These are phyloP conservation scores for Hysterangium stoloniferum DNA, from an alignment of 768 basidiomycete genomes.

Conservation along the genomic window DNA sequence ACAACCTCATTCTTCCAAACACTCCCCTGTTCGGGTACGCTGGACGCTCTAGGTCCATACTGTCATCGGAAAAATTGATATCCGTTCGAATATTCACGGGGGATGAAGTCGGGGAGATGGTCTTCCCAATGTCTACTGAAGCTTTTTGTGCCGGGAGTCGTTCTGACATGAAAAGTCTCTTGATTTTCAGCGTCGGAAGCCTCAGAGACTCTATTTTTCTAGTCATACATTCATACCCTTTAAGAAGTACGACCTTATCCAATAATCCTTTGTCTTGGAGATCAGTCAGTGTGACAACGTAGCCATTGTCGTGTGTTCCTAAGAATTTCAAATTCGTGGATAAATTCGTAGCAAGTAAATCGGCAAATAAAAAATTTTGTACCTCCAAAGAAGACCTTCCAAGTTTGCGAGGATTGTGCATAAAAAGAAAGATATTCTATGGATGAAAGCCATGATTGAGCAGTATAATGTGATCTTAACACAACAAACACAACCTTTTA, in stretches of 20 bases:
- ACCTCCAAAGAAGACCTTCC: constrained; percentile 65
- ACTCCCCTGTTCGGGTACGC: not conserved
- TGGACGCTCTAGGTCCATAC: not conserved
- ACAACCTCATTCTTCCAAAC: not conserved
- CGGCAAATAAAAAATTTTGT: constrained; percentile 13
- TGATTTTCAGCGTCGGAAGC: constrained; percentile 49
- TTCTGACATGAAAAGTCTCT: constrained; percentile 51
- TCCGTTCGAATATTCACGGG: not conserved
- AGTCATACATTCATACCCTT: constrained; percentile 48
- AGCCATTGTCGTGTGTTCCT: constrained; percentile 73
- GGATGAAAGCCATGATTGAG: not conserved
- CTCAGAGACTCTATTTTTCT: constrained; percentile 33
- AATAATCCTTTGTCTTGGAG: constrained; percentile 57
- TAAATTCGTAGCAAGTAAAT: no score
- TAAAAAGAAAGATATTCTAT: constrained; percentile 34
- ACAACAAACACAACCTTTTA: constrained; percentile 43
- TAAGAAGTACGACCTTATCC: constrained; percentile 57
- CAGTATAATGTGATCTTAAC: not conserved
- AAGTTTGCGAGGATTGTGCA: constrained; percentile 49
- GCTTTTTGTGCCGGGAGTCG: constrained; percentile 24
- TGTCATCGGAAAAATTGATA: not conserved
- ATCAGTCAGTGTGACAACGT: constrained; percentile 51
- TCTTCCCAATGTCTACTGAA: no score
- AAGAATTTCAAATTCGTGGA: no score
- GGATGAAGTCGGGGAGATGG: not conserved